Conservation (phyloP, 2,329 filamentous ascomycete species). For the Ophiobolus disseminans region DNA sequence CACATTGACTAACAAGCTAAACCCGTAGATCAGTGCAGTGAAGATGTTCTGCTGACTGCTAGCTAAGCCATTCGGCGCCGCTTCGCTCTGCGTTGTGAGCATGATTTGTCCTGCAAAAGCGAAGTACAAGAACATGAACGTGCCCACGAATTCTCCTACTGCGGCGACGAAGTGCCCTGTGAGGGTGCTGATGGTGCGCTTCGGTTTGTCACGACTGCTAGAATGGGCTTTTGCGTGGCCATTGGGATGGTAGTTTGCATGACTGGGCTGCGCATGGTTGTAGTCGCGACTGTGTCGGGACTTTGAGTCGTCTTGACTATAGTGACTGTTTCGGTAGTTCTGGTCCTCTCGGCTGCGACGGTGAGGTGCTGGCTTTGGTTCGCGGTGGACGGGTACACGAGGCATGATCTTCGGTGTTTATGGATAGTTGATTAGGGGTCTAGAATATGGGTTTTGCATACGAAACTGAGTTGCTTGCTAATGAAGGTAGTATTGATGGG, state of each 20-base stretch:
- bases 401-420: slow-evolving; percentile 3
- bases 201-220: neutral
- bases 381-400: slow-evolving; percentile 9
- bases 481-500: neutral
- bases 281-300: slow-evolving; percentile 1
- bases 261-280: too few species aligned
- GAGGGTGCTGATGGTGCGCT: slow-evolving; percentile 15
- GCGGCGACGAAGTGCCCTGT: slow-evolving; percentile 34
- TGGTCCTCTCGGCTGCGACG: slow-evolving; percentile 7
- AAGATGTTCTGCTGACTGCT: slow-evolving; percentile 34
- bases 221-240: neutral
- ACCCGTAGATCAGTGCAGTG: slow-evolving; percentile 38
- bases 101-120: slow-evolving; percentile 38
- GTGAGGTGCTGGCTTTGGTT: slow-evolving; percentile 13
- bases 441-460: too few species aligned
- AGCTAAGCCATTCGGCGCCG: slow-evolving; percentile 18
- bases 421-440: neutral
- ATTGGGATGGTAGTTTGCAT: neutral
- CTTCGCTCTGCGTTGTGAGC: slow-evolving; percentile 24
- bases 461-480: too few species aligned
- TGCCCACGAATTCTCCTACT: slow-evolving; percentile 40
- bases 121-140: slow-evolving; percentile 43
- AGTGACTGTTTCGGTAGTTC: slow-evolving; percentile 1
- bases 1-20: slow-evolving; percentile 39
- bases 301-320: slow-evolving; percentile 4